Conservation (phyloP, 441 rosid genomes). For the Iberis amara region DNA sequence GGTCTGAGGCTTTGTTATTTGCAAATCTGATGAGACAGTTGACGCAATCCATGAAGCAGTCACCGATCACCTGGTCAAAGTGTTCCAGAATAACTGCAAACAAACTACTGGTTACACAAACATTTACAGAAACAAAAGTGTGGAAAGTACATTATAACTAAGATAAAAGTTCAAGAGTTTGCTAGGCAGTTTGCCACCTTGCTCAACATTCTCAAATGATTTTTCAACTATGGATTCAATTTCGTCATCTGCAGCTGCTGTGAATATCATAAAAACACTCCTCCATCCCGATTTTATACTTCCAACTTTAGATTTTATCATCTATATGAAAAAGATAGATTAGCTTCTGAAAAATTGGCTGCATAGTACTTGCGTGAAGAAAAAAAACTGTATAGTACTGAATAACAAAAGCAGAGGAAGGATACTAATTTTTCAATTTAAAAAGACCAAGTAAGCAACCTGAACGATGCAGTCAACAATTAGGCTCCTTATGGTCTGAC, state of each 20-base stretch:
- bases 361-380: constrained; percentile 12
- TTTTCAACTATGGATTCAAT: constrained; percentile 91
- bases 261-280: constrained; percentile 97
- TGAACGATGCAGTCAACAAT: constrained; percentile 99
- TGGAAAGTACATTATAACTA: constrained; percentile 13
- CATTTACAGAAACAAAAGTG: constrained; percentile 11
- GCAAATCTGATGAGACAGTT: constrained; percentile 98
- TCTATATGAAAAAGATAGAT: constrained; percentile 47
- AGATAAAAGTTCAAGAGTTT: constrained; percentile 22
- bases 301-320: constrained; percentile 98
- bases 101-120: constrained; percentile 29
- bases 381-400: constrained; percentile 10
- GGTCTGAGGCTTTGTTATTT: constrained; percentile 85
- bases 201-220: constrained; percentile 99
- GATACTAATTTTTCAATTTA: constrained; percentile 1
- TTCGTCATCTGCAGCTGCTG: constrained; percentile 97
- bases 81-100: constrained; percentile 96
- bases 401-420: constrained; percentile 11
- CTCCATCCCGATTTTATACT: constrained; percentile 99
- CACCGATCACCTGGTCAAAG: constrained; percentile 98
- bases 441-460: constrained; percentile 39
- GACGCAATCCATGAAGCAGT: constrained; percentile 99
- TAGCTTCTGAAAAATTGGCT: constrained; percentile 20
- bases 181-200: constrained; percentile 46
- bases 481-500: constrained; percentile 82